Percentiles rank a stretch among this genome's conserved stretches.
Evolutionary conservation across 2,329 filamentous ascomycete genomes (phyloP).

Genomic region (Eutypa lata): DNA sequence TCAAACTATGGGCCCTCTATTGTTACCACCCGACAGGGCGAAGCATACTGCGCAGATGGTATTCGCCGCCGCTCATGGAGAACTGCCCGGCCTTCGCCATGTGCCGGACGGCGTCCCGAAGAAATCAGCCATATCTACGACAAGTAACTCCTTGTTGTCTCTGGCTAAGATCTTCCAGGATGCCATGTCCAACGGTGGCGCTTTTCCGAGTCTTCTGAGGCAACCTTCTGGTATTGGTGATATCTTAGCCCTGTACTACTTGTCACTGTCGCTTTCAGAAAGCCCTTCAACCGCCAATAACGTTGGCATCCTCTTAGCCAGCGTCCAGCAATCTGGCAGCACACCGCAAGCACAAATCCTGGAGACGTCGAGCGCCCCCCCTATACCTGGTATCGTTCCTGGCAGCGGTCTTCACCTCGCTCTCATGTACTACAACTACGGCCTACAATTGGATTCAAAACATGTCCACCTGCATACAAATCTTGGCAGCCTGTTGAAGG

Average conservation of each 20-base stretch:
- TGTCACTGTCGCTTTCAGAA: slow-evolving; percentile 89
- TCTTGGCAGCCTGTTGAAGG: slow-evolving; percentile 89
- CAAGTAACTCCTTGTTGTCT: slow-evolving; percentile 91
- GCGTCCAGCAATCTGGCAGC: slow-evolving; percentile 70
- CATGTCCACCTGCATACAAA: slow-evolving; percentile 98
- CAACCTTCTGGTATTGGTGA: slow-evolving; percentile 79
- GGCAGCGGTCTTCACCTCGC: slow-evolving; percentile 87
- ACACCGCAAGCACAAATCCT: slow-evolving; percentile 27
- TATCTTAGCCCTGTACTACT: slow-evolving; percentile 90
- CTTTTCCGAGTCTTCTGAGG: slow-evolving; percentile 51
- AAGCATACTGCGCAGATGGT: slow-evolving; percentile 79
- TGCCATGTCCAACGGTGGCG: slow-evolving; percentile 74
- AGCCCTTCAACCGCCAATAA: slow-evolving; percentile 98
- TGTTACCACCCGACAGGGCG: slow-evolving; percentile 81
- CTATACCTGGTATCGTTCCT: slow-evolving; percentile 74
- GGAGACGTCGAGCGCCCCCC: slow-evolving; percentile 34
- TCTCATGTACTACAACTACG: slow-evolving; percentile 93
- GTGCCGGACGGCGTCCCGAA: slow-evolving; percentile 68
- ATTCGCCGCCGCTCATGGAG: slow-evolving; percentile 69
- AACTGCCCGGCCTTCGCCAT: slow-evolving; percentile 75
- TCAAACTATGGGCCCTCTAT: slow-evolving; percentile 57
- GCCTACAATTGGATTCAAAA: slow-evolving; percentile 76
- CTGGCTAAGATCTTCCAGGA: slow-evolving; percentile 98
- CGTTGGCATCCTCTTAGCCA: slow-evolving; percentile 92
- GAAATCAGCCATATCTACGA: slow-evolving; percentile 83